Evolutionary conservation across 352 stramenopile species (phyloP), one percentile per base, ranked within the genome.

Genomic region (Phytophthora aleatoria): DNA sequence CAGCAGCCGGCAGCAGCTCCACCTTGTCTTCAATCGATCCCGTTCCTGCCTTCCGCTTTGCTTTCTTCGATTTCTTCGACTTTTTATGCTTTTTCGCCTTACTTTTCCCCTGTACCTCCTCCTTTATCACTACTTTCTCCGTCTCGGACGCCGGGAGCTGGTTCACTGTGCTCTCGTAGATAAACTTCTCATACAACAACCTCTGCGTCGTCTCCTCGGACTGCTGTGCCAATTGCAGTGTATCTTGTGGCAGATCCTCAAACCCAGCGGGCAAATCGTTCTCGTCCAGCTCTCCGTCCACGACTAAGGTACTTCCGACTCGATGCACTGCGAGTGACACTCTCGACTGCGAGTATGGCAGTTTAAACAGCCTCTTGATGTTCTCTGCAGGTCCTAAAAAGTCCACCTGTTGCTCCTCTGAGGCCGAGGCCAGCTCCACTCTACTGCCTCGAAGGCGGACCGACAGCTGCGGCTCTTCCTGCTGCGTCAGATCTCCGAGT

Each of bases 311-410:
- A 27, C 67, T 83, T 1, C 87, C 87, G 0, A 95, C 83, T 27
- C 84, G 81, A 64, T 95, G 87, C 27, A 95, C 84, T 0, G 85
- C 87, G 7, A 95, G 73, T 5, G 87, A 95, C n/a, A 95, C 85
- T 36, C 74, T 65, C 1, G 72, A 83, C 31, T 88, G 79, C 9
- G 87, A 94, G 65, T 95, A 95, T 33, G 87, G 85, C 52, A 95
- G 61, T 64, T 95, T 95, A 62, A 95, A 95, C 2, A 95, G 75
- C 36, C 81, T 83, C 65, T 95, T 95, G 56, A 95, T 93, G 55
- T 92, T 92, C 64, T 95, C 87, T 0, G 87, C 87, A 0, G 87
- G 87, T 0, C 87, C 87, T 35, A 95, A 54, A 48, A 93, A 95
- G 51, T 95, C 80, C 50, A 94, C 81, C 0, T 83, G 50, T 12